Base-by-base conservation (phyloP, 345 rosid species). In the Aquilaria malaccensis region DNA sequence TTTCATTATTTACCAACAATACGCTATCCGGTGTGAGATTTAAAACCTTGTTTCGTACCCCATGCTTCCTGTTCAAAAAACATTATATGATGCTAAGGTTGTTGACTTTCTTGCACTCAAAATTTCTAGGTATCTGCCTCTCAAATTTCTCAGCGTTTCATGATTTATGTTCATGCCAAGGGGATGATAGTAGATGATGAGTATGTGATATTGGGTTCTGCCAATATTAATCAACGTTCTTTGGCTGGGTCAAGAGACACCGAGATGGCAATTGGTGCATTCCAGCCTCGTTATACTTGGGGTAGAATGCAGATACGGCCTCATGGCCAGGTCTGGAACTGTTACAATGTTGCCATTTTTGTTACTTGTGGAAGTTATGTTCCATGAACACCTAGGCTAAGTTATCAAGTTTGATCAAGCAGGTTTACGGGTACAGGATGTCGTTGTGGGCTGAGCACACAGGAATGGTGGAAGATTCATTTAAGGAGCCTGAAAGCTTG, bases 401-500 rank as follows among this genome's bases (percentile, higher is more conserved):
- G 7, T 37, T 37, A 37, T 37, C 43, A 37, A 37, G 43, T 37
- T 37, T 37, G 56, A 33, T 11, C 29, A 7, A 70, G 58, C 83
- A 87, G 95, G 79, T 87, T 30, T 83, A 79, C 9, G 94, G 96
- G 61, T 91, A 86, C 61, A 76, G 97, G 60, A 84, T 86, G 91
- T 91, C 96, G 1, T 67, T 91, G 13, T 88, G 97, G 97, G 89
- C 88, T 2, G 97, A 91, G 71, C 97, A 91, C 75, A 56, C 83
- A 73, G 94, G 80, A 11, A 49, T 50, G 60, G 49, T 84, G 0
- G 79, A 86, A 4, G 69, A 70, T 33, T n/a, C 55, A 33, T 91
- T 82, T 37, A 74, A 77, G 53, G 80, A 77, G 57, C 85, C 96
- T 1, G 83, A 80, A 58, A 77, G 67, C 45, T n/a, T 82, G 66